Evolutionary conservation across 1,284 basidiomycete species (phyloP).

Genomic region (Earliella scabrosa): DNA sequence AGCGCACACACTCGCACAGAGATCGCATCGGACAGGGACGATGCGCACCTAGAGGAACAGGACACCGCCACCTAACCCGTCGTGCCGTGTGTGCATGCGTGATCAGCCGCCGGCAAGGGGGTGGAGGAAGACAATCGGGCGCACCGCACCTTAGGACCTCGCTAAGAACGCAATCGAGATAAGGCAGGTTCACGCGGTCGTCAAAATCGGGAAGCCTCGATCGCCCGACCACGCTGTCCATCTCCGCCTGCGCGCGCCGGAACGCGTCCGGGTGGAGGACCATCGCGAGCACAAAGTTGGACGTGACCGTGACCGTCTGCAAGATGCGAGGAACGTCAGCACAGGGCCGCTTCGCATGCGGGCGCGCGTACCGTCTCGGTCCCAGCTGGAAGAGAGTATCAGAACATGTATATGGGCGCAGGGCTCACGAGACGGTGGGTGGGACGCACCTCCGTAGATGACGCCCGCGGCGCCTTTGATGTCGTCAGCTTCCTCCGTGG

Average conservation of each 20-base stretch:
- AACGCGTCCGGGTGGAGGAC: conserved; percentile 52
- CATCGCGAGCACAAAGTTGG: conserved; percentile 55
- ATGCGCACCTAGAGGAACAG: conserved; percentile 30
- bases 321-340: background rate
- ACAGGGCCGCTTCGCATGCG: background rate
- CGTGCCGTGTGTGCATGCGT: background rate
- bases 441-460: conserved; percentile 45
- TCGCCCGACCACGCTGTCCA: conserved; percentile 52
- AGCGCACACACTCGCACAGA: background rate
- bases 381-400: conserved; percentile 26
- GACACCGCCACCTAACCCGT: conserved; percentile 28
- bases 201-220: conserved; percentile 49
- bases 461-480: conserved; percentile 61
- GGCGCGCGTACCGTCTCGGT: conserved; percentile 38
- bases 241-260: conserved; percentile 55
- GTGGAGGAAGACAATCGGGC: no score
- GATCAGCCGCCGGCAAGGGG: background rate
- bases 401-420: background rate
- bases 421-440: background rate
- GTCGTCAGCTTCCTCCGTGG: conserved; percentile 49
- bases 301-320: conserved; percentile 50
- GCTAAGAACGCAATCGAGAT: conserved; percentile 54
- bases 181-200: conserved; percentile 56
- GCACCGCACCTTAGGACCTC: conserved; percentile 49
- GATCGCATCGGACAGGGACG: background rate